phyloP scores from a whole-genome alignment of 768 basidiomycete species.

The Russula sp. region DNA sequence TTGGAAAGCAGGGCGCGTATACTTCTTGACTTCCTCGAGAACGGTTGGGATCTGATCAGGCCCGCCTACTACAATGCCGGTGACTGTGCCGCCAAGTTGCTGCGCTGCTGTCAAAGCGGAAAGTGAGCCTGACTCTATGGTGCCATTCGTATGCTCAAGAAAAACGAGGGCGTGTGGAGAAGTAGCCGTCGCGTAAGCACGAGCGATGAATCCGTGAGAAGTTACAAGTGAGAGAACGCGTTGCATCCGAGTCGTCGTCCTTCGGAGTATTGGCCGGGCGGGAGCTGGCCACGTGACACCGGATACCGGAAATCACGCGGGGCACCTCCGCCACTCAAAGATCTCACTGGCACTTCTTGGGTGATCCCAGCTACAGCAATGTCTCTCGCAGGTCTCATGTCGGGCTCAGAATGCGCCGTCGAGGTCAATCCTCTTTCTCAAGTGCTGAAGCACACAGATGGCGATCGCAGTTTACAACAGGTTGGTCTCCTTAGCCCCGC shows the following conservation, averaged over 20 bases:
- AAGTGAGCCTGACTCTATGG: constrained; percentile 77
- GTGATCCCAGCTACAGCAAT: constrained; percentile 32
- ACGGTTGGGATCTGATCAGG: constrained; percentile 59
- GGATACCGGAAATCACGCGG: constrained; percentile 16
- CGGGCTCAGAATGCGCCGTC: constrained; percentile 85
- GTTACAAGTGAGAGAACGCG: not conserved
- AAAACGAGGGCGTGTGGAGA: constrained; percentile 79
- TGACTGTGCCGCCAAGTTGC: constrained; percentile 80
- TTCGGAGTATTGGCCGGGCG: not conserved
- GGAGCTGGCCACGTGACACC: no score
- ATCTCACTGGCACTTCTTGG: no score
- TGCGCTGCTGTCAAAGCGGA: constrained; percentile 90
- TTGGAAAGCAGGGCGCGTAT: constrained; percentile 21
- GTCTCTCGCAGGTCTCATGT: constrained; percentile 76
- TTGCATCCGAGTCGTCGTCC: constrained; percentile 18
- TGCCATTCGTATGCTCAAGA: constrained; percentile 79
- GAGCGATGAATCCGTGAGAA: constrained; percentile 20
- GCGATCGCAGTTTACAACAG: constrained; percentile 83
- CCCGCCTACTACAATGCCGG: constrained; percentile 67
- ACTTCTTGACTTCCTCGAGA: constrained; percentile 80
- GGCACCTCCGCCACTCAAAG: not conserved
- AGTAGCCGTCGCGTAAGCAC: constrained; percentile 54
- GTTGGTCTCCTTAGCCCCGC: constrained; percentile 36
- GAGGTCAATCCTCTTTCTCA: constrained; percentile 82
- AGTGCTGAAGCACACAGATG: constrained; percentile 85